Conservation (phyloP, 331 rosid species). For the Dryas integrifolia region DNA sequence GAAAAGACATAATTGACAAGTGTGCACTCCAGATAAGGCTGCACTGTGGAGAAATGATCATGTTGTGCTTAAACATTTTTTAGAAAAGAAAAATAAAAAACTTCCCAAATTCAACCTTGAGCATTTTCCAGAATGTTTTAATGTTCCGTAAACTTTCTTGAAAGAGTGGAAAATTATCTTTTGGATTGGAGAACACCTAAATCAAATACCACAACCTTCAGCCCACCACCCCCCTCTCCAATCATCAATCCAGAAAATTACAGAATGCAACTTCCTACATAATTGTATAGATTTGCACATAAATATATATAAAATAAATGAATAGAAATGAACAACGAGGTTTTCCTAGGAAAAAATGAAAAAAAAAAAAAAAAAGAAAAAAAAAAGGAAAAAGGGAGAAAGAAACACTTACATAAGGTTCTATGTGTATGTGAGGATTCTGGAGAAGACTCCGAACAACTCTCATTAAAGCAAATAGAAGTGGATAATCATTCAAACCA, state of each 20-base stretch:
- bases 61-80: too few species aligned
- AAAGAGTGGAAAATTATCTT: too few species aligned
- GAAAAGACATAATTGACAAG: too few species aligned
- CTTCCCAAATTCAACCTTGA: too few species aligned
- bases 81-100: too few species aligned
- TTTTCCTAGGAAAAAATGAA: neutral
- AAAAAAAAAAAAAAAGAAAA: too few species aligned
- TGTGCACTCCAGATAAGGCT: too few species aligned
- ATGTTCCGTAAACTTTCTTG: too few species aligned
- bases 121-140: too few species aligned
- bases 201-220: neutral
- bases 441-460: constrained; percentile 49
- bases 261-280: neutral
- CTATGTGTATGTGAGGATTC: constrained; percentile 50
- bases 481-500: constrained; percentile 45
- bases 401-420: constrained; percentile 42
- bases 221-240: neutral
- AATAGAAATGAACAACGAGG: neutral
- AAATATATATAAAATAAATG: neutral
- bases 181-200: too few species aligned
- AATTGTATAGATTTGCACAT: neutral
- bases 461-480: constrained; percentile 51
- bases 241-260: neutral
- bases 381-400: neutral
- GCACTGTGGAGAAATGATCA: too few species aligned